Conservation (phyloP, 1,284 basidiomycete genomes). For the Caloboletus firmus region DNA sequence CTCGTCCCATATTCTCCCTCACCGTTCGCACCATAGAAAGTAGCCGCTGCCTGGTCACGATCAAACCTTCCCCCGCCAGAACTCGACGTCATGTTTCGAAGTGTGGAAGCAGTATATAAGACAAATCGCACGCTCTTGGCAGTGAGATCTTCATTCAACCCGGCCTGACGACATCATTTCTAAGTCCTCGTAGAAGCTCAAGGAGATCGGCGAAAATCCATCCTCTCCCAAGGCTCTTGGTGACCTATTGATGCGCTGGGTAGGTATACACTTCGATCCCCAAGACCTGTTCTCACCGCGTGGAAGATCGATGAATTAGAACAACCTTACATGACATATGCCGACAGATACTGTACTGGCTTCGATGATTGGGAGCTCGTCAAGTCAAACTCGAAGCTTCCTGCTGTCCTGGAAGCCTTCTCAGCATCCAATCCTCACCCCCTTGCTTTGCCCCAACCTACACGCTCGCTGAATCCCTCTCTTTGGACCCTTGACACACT, state of each 20-base stretch:
- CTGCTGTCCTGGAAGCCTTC: conserved; percentile 68
- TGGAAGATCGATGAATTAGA: conserved; percentile 88
- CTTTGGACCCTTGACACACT: conserved; percentile 86
- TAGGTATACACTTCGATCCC: conserved; percentile 37
- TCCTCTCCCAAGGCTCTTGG: conserved; percentile 94
- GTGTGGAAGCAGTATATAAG: conserved; percentile 89
- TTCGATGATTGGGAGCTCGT: conserved; percentile 87
- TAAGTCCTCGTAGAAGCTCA: conserved; percentile 68
- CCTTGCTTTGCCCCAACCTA: conserved; percentile 40
- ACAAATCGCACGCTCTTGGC: conserved; percentile 80
- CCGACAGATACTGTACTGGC: conserved; percentile 68
- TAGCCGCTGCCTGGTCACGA: conserved; percentile 95
- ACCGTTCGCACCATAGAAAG: conserved; percentile 60
- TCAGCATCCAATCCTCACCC: conserved; percentile 64
- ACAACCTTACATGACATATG: conserved; percentile 83
- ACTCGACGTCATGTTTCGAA: conserved; percentile 92
- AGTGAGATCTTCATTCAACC: conserved; percentile 45
- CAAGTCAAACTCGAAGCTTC: conserved; percentile 71
- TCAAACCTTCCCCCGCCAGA: conserved; percentile 91
- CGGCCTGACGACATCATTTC: conserved; percentile 1
- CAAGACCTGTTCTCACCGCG: conserved; percentile 14
- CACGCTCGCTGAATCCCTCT: conserved; percentile 41
- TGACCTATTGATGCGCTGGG: conserved; percentile 97
- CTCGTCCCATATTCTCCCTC: conserved; percentile 15
- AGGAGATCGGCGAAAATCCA: conserved; percentile 91